phyloP scores from a whole-genome alignment of 805 yeast species.

The Cyberlindnera misumaiensis region DNA sequence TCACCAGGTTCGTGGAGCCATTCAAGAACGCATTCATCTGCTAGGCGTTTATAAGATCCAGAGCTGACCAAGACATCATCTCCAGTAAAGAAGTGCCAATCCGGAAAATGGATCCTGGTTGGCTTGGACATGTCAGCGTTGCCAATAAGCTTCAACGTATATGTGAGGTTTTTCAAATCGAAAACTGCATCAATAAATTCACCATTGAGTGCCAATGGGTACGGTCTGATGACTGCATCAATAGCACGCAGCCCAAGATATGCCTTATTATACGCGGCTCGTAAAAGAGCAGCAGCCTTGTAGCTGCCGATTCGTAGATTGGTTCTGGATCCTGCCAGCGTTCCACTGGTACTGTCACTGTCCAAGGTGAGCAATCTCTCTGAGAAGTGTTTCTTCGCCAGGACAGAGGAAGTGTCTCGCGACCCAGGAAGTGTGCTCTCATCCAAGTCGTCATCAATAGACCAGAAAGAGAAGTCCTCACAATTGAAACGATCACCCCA shows the following conservation, averaged over 20 bases:
- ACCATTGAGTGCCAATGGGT: slow-evolving; percentile 61
- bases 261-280: slow-evolving; percentile 1
- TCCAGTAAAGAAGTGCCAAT: slow-evolving; percentile 56
- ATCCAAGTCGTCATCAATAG: slow-evolving; percentile 45
- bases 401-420: neutral
- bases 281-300: neutral
- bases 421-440: slow-evolving; percentile 6
- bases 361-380: neutral
- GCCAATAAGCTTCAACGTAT: slow-evolving; percentile 39
- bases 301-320: neutral
- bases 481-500: slow-evolving; percentile 94
- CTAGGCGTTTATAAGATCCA: slow-evolving; percentile 51
- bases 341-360: slow-evolving; percentile 1
- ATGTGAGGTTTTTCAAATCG: slow-evolving; percentile 42
- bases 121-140: slow-evolving; percentile 28
- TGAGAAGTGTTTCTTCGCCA: neutral
- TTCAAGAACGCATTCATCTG: slow-evolving; percentile 38
- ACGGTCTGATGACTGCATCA: slow-evolving; percentile 74
- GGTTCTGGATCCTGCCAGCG: slow-evolving; percentile 1
- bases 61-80: slow-evolving; percentile 44
- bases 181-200: slow-evolving; percentile 47
- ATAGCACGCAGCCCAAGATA: slow-evolving; percentile 62
- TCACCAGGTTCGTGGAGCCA: slow-evolving; percentile 59
- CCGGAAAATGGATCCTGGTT: slow-evolving; percentile 64
- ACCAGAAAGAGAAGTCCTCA: slow-evolving; percentile 89